Conservation (phyloP, 805 yeast species). For the Myxozyma neotropica region DNA sequence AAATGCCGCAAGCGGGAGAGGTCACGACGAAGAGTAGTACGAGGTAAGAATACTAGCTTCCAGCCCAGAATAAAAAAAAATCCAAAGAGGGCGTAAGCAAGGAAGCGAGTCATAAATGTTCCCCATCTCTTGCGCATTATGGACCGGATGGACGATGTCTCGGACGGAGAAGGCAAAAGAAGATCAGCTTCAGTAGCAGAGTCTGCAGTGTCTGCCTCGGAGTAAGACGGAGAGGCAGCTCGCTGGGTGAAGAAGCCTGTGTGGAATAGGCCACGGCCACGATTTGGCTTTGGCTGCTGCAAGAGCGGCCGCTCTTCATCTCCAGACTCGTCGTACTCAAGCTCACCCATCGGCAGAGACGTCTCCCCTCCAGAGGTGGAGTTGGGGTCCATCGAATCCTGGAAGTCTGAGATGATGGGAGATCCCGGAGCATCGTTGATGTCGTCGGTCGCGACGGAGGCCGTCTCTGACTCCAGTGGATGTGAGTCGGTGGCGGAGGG, state of each 20-base stretch:
- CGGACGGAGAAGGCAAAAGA: conserved; percentile 33
- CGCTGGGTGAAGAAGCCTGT: conserved; percentile 8
- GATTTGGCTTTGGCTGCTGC: conserved; percentile 24
- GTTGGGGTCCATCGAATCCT: conserved; percentile 6
- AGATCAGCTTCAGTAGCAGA: conserved; percentile 30
- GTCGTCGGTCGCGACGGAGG: conserved; percentile 14
- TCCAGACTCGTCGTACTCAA: conserved; percentile 31
- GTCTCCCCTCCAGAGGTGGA: neutral
- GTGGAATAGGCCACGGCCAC: conserved; percentile 20
- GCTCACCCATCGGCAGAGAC: conserved; percentile 19
- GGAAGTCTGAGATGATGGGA: conserved; percentile 27
- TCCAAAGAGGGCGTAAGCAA: conserved; percentile 54
- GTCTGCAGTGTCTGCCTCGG: conserved; percentile 16
- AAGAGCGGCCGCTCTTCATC: conserved; percentile 21
- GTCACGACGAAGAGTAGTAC: conserved; percentile 82
- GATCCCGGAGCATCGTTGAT: conserved; percentile 22
- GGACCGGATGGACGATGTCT: conserved; percentile 17
- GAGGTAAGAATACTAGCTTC: conserved; percentile 73
- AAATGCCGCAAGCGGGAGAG: conserved; percentile 72
- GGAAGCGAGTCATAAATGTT: conserved; percentile 43
- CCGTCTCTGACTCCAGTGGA: conserved; percentile 21
- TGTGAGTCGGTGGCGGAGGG: conserved; percentile 15
- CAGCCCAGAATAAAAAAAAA: conserved; percentile 56
- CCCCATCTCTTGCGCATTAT: conserved; percentile 29
- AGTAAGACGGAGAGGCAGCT: neutral